phyloP scores from a whole-genome alignment of 2,329 filamentous ascomycete species.

The Alternaria tenuissima region DNA sequence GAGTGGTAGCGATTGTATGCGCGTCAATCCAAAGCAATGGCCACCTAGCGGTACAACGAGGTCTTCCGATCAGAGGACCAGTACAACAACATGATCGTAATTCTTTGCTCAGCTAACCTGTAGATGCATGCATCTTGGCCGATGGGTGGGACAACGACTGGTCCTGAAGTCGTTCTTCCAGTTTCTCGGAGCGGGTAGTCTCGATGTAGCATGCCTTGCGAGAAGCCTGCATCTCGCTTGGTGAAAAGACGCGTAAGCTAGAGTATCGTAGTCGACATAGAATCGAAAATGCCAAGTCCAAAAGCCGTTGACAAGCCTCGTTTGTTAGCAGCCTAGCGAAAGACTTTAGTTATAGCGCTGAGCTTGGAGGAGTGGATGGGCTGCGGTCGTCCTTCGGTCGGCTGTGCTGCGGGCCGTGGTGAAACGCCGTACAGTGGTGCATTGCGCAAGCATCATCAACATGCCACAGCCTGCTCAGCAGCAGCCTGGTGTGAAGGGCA shows the following conservation, averaged over 20 bases:
- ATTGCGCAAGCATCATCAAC: slow-evolving; percentile 13
- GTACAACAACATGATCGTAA: neutral
- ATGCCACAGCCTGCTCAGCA: slow-evolving; percentile 2
- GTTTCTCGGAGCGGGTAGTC: neutral
- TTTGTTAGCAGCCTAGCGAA: neutral
- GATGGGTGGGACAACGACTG: neutral
- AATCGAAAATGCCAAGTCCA: neutral
- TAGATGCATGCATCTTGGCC: neutral
- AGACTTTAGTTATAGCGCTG: neutral
- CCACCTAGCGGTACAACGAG: neutral
- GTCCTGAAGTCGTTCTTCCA: neutral
- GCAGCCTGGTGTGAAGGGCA: neutral
- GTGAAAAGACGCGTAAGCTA: slow-evolving; percentile 4
- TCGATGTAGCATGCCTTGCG: slow-evolving; percentile 1
- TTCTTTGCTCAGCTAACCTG: neutral
- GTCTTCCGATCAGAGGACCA: neutral
- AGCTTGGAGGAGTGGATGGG: slow-evolving; percentile 3
- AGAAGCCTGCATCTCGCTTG: neutral
- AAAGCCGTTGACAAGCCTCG: neutral
- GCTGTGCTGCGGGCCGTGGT: slow-evolving; percentile 18
- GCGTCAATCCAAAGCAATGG: neutral
- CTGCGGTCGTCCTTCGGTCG: slow-evolving; percentile 1
- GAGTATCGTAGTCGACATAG: neutral
- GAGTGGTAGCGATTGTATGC: neutral
- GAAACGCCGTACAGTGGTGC: slow-evolving; percentile 10